Evolutionary conservation across 2,329 filamentous ascomycete genomes (phyloP).

Genomic region (Monosporascus cannonballus): DNA sequence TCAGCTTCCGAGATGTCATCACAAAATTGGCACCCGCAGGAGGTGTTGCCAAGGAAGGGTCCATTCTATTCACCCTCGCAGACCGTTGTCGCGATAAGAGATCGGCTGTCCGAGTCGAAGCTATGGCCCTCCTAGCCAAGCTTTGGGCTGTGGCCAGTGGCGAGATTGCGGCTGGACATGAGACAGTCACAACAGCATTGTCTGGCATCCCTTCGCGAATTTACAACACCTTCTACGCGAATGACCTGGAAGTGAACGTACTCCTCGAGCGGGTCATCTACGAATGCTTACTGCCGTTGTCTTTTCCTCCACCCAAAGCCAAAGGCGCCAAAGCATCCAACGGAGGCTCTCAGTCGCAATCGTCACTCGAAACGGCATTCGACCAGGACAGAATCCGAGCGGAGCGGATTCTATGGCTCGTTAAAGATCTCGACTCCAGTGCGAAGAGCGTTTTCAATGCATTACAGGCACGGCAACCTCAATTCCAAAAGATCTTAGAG

Average conservation of each 20-base stretch:
- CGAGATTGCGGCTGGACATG: constrained; percentile 78
- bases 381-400: constrained; percentile 74
- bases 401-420: constrained; percentile 76
- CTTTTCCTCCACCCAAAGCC: constrained; percentile 65
- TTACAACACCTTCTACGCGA: constrained; percentile 83
- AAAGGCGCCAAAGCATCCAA: constrained; percentile 57
- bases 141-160: constrained; percentile 92
- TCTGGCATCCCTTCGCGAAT: constrained; percentile 79
- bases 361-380: constrained; percentile 36
- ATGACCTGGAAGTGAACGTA: constrained; percentile 79
- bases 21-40: constrained; percentile 74
- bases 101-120: constrained; percentile 73
- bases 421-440: constrained; percentile 69
- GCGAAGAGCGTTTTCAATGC: constrained; percentile 86
- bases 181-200: constrained; percentile 67
- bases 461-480: constrained; percentile 71
- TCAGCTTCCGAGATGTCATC: constrained; percentile 75
- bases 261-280: constrained; percentile 79
- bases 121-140: constrained; percentile 75
- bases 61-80: constrained; percentile 73
- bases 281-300: constrained; percentile 84
- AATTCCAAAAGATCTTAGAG: constrained; percentile 66
- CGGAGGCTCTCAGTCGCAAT: constrained; percentile 48
- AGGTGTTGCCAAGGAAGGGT: constrained; percentile 67
- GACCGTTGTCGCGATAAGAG: constrained; percentile 87